A percentile compares a stretch with the other conserved stretches of the same genome.
Evolutionary conservation across 345 rosid genomes (phyloP).

Genomic region (Brassica rapa): DNA sequence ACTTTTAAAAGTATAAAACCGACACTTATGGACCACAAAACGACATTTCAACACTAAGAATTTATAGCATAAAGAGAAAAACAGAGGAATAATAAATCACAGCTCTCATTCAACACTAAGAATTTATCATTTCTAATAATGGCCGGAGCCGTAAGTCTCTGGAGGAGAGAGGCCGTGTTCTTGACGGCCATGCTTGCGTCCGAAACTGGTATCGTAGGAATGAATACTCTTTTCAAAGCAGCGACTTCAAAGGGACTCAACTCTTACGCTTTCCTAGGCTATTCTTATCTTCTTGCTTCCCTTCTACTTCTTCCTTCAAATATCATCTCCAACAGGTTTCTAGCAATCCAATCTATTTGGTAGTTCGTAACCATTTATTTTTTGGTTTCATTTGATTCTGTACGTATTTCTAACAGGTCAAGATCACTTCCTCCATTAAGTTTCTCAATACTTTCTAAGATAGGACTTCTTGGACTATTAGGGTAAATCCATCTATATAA

Average conservation of each 20-base stretch:
- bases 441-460: constrained; percentile 30
- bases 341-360: neutral
- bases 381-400: neutral
- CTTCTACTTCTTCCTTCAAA: constrained; percentile 73
- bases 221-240: constrained; percentile 74
- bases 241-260: constrained; percentile 71
- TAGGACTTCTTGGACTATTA: constrained; percentile 46
- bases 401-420: constrained; percentile 29
- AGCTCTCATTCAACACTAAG: neutral
- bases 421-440: constrained; percentile 34
- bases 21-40: neutral
- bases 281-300: constrained; percentile 69
- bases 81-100: neutral
- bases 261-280: constrained; percentile 63
- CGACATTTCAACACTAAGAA: neutral
- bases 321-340: constrained; percentile 65
- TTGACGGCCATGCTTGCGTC: constrained; percentile 57
- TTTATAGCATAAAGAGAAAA: neutral
- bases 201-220: constrained; percentile 55
- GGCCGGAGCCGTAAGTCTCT: constrained; percentile 40
- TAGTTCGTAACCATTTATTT: neutral
- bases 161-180: constrained; percentile 51
- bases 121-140: constrained; percentile 17
- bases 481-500: constrained; percentile 58
- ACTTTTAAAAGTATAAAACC: neutral